Evolutionary conservation across 805 yeast genomes (phyloP).

Genomic region (Metschnikowia reukaufii): DNA sequence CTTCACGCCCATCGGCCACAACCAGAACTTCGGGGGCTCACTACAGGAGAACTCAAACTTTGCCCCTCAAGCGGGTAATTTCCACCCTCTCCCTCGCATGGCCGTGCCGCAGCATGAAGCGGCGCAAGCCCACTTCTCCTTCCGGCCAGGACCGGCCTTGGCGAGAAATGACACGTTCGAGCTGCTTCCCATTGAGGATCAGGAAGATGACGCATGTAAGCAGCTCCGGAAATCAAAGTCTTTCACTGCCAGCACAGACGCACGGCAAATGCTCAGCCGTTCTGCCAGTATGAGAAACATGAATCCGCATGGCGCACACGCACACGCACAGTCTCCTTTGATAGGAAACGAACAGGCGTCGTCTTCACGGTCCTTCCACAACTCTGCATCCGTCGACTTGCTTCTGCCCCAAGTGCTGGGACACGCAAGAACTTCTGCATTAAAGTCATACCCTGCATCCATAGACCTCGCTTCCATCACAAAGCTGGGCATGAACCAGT

Average conservation of each 20-base stretch:
- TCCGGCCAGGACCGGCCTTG: neutral
- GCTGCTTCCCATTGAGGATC: slow-evolving; percentile 36
- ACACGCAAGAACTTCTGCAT: slow-evolving; percentile 14
- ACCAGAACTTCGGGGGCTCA: slow-evolving; percentile 19
- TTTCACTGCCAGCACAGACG: slow-evolving; percentile 15
- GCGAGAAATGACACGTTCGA: slow-evolving; percentile 16
- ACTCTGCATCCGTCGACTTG: slow-evolving; percentile 17
- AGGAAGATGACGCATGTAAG: slow-evolving; percentile 45
- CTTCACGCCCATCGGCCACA: slow-evolving; percentile 20
- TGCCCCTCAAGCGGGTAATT: neutral
- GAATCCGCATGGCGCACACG: neutral
- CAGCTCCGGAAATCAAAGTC: slow-evolving; percentile 41
- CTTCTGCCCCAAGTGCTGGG: slow-evolving; percentile 19
- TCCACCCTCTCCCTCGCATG: slow-evolving; percentile 2
- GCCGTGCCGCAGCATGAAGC: neutral
- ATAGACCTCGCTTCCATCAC: slow-evolving; percentile 57
- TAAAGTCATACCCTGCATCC: slow-evolving; percentile 49
- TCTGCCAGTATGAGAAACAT: slow-evolving; percentile 16
- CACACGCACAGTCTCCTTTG: slow-evolving; percentile 2
- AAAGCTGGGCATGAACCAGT: slow-evolving; percentile 21
- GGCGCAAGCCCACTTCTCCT: neutral
- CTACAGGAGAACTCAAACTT: slow-evolving; percentile 5
- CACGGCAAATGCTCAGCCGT: slow-evolving; percentile 9
- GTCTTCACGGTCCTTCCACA: slow-evolving; percentile 2
- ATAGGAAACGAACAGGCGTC: slow-evolving; percentile 1